Base-by-base conservation (phyloP, 495 filamentous ascomycete genomes). In the Xylaria bambusicola region DNA sequence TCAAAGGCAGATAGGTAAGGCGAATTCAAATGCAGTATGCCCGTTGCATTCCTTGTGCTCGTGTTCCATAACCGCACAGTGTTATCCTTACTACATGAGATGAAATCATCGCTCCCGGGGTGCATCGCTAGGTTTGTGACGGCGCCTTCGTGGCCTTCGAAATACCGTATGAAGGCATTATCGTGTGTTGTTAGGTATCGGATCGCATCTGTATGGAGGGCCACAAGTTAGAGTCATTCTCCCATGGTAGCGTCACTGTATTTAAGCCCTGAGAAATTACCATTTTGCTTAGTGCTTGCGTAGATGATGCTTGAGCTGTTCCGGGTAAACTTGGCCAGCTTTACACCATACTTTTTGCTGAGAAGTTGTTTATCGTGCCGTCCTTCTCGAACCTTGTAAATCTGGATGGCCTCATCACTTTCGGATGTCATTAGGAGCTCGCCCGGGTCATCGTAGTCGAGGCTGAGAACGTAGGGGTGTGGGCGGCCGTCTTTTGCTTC, bases 371-470 rank as follows among this genome's bases (percentile, higher is more conserved):
- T 98, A 24, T 87, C 86, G 56, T 88, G 85, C 54, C 89, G 90
- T 6, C 94, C 94, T 49, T 94, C 92, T 60, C 89, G 90, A 62
- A 93, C 87, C 64, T 91, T 94, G 76, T 92, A 99, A 29, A 98
- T 82, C 66, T 98, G 93, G 60, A 99, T 90, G 1, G 90, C 94
- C 63, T 97, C 92, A 68, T 98, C 95, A 69, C 86, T 88, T 51
- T 91, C 90, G 7, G 90, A 88, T 0, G 92, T 87, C 68, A 98
- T 90, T 40, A 93, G 80, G 38, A 90, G 88, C 62, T 96, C 92
- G 66, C 94, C 94, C 23, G 87, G 86, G 77, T 97, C 92, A 74
- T 98, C 93, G 66, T 97, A 98, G 75, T 98, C 93, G 64, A 99
- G 84, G 4, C 93, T 97, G 3, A 81, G 67, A 23, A 83, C 75